Base-by-base conservation (phyloP, 78 protist species). In the Speleostelium caveatum region DNA sequence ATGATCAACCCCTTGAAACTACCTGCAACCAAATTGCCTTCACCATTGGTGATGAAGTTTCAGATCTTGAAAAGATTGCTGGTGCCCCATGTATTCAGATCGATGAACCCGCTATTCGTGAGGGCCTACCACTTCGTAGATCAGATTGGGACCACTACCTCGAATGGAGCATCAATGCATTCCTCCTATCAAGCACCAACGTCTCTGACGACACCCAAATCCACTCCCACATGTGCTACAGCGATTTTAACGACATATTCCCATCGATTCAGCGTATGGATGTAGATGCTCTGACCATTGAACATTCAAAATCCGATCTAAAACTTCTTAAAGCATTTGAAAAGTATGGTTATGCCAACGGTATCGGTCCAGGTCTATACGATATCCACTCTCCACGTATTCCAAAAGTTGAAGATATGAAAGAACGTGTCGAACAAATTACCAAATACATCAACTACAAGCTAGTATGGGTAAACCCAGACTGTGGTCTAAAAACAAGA, bases 81-180 rank as follows among this genome's bases (percentile, higher is more conserved):
- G 95, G 95, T 35, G 74, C 71, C 65, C 53, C 85, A 3, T 58
- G 60, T 26, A 67, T 96, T 42, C 97, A 96, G 73, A 78, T 96
- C n/a, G 96, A 96, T 73, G 97, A 96, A 59, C 94, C 97, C 0
- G 97, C 97, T 0, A 32, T 96, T 39, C 75, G 97, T 21, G 97
- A 96, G 67, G 95, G 97, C 53, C 69, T 96, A 21, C 97, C 97
- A 39, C 73, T 96, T 58, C 62, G 92, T 42, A 6, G 21, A 33
- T 58, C 61, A 2, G 86, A 93, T 38, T 86, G 95, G 93, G 85
- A 62, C 1, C 62, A 35, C 24, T 91, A 96, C 73, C 51, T 94
- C 67, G 38, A 58, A 26, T 94, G 97, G 96, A 90, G 96, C 0
- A 71, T 90, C 42, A 39, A 63, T 39, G 24, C 69, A 22, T 96